phyloP scores from a whole-genome alignment of 2,329 filamentous ascomycete species.

The Dothiorella sarmentorum region DNA sequence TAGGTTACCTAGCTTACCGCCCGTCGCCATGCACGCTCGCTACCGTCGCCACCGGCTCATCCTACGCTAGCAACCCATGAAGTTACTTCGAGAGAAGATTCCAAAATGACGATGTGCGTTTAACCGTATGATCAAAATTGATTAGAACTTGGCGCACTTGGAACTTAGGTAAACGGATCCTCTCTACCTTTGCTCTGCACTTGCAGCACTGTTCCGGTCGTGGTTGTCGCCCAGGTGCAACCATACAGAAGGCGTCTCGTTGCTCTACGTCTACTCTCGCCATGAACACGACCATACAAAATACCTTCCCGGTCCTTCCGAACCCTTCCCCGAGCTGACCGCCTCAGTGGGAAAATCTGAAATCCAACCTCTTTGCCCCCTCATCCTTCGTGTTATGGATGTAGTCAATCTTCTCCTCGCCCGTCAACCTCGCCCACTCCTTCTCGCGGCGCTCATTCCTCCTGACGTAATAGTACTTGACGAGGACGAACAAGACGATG shows the following conservation, averaged over 20 bases:
- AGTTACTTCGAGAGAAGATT: not conserved
- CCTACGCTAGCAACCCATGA: no score
- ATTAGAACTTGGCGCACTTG: conserved; percentile 9
- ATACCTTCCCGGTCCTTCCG: no score
- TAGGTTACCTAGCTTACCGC: no score
- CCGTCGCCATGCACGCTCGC: no score
- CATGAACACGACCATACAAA: no score
- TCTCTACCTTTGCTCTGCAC: no score
- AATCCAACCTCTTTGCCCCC: conserved; percentile 31
- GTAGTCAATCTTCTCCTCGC: conserved; percentile 31
- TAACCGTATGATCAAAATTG: conserved; percentile 5
- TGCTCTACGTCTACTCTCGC: no score
- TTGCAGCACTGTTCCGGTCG: no score
- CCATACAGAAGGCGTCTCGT: no score
- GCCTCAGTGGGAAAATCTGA: conserved; percentile 29
- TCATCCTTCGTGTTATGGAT: conserved; percentile 28
- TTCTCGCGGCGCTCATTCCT: conserved; percentile 32
- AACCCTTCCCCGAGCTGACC: no score
- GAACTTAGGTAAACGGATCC: conserved; percentile 7
- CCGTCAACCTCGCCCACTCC: conserved; percentile 13
- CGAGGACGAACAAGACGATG: conserved; percentile 32
- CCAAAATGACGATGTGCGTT: conserved; percentile 10
- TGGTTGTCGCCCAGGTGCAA: no score
- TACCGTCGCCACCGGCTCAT: no score
- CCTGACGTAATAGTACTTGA: conserved; percentile 42